Base-by-base conservation (phyloP, 2,329 filamentous ascomycete species). In the Cladosporium sphaerospermum region DNA sequence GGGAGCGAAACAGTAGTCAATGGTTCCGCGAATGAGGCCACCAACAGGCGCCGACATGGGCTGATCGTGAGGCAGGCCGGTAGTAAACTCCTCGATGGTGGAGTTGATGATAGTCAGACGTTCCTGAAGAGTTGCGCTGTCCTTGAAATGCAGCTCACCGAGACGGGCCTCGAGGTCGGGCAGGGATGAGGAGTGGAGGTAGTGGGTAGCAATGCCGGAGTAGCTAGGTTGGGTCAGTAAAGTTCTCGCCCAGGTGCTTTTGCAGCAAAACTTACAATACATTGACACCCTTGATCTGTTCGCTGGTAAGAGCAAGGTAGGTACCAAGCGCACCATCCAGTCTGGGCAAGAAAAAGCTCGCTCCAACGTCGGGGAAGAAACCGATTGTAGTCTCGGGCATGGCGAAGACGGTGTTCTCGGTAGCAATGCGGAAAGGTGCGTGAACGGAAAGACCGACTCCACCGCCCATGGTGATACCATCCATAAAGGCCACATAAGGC, bases 341-440 rank as follows among this genome's bases (percentile, higher is more conserved):
- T 58, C 90, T 81, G 13, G 93, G 89, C 51, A 99, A 78, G 78
- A 97, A 97, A 77, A 97, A 99, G 9, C 89, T 95, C 32, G 86
- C 95, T 56, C 93, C 93, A 45, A 99, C 93, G 66, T 99, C 95
- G 6, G 95, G 93, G 78, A 99, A 99, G 78, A 97, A 96, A 37
- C 93, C 93, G 66, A 99, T 99, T 8, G 84, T 95, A 3, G 93
- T 99, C 75, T 99, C 93, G 31, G 93, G 93, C 93, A 99, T 99
- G 62, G 95, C 91, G 65, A 99, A 97, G 45, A 95, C 74, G 5
- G 93, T 99, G 67, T 86, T 86, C 73, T 99, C 93, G 2, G 93
- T 99, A 36, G 93, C 93, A 67, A 99, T 95, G 56, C 93, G 81
- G 79, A 99, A 92, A 3, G 93, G 95, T 2, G 93, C 92, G 72